Evolutionary conservation across 192 early-diverging fungal genomes (phyloP).

Genomic region (Lobulomyces angularis): DNA sequence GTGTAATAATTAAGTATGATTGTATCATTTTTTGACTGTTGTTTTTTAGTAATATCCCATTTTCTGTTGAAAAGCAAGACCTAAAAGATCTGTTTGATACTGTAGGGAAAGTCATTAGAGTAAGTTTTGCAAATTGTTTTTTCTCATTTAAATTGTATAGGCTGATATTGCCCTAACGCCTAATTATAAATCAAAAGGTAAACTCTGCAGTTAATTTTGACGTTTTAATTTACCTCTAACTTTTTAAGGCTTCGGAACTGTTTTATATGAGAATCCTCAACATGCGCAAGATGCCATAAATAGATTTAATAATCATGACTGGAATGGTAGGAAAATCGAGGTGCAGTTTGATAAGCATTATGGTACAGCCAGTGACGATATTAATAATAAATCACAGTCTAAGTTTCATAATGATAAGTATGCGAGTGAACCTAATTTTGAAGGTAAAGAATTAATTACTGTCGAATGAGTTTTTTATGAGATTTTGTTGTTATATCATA

Average conservation of each 20-base stretch:
- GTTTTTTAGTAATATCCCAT: constrained; percentile 40
- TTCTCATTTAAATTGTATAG: constrained; percentile 11
- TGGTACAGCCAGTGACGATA: background rate
- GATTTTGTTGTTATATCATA: too few species aligned
- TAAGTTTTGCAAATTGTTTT: background rate
- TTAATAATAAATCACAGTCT: constrained; percentile 10
- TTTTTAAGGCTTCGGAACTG: constrained; percentile 34
- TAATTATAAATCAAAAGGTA: constrained; percentile 26
- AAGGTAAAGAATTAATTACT: background rate
- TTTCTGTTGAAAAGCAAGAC: constrained; percentile 62
- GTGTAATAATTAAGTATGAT: too few species aligned
- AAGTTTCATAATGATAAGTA: too few species aligned
- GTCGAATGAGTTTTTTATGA: background rate
- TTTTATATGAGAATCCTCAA: constrained; percentile 22
- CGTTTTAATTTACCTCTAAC: too few species aligned
- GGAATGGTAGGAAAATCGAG: constrained; percentile 31
- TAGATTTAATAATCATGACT: constrained; percentile 33
- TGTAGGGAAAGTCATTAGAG: background rate
- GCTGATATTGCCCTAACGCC: constrained; percentile 23
- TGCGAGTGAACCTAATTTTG: constrained; percentile 5
- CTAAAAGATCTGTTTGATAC: constrained; percentile 35
- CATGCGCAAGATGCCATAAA: constrained; percentile 29
- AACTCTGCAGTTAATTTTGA: too few species aligned
- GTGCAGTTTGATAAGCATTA: constrained; percentile 5
- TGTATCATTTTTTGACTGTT: background rate